These are phyloP conservation scores for Fusarium piperis DNA, from an alignment of 2,329 filamentous ascomycete species.

Conservation along the genomic window DNA sequence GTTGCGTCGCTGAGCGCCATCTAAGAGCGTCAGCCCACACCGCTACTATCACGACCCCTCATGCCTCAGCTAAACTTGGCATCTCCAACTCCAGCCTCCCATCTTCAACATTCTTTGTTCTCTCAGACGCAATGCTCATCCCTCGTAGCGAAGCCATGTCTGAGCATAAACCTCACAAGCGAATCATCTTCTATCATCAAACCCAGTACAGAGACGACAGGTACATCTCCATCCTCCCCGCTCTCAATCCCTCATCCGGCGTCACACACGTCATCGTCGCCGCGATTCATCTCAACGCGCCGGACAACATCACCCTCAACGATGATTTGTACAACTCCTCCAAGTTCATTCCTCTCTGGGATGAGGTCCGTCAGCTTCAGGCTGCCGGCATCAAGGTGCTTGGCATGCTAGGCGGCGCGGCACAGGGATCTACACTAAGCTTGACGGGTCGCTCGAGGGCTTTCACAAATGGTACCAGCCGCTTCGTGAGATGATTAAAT, in stretches of 20 bases:
- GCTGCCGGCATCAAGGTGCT: slow-evolving; percentile 78
- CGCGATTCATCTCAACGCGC: slow-evolving; percentile 80
- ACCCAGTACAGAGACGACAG: slow-evolving; percentile 53
- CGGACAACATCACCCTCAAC: slow-evolving; percentile 76
- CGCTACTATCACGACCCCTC: not conserved
- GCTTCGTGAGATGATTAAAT: slow-evolving; percentile 69
- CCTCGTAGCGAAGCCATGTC: not conserved
- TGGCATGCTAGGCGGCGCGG: slow-evolving; percentile 86
- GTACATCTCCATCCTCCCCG: slow-evolving; percentile 61
- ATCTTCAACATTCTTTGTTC: not conserved
- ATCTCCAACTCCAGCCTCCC: not conserved
- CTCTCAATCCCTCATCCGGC: slow-evolving; percentile 53
- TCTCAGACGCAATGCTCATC: slow-evolving; percentile 15
- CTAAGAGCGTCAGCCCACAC: not conserved
- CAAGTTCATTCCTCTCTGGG: slow-evolving; percentile 78
- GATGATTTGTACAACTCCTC: slow-evolving; percentile 73
- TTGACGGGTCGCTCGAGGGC: slow-evolving; percentile 63
- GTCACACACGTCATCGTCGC: slow-evolving; percentile 84
- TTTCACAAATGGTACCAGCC: slow-evolving; percentile 81
- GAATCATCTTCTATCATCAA: slow-evolving; percentile 62
- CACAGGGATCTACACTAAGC: slow-evolving; percentile 72
- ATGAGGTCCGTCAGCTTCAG: slow-evolving; percentile 76
- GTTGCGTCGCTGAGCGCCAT: not conserved
- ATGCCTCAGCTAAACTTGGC: not conserved
- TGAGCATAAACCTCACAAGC: slow-evolving; percentile 25